These are phyloP conservation scores for Aurantiochytrium sp. DNA, from an alignment of 108 stramenopile genomes.

Conservation along the genomic window DNA sequence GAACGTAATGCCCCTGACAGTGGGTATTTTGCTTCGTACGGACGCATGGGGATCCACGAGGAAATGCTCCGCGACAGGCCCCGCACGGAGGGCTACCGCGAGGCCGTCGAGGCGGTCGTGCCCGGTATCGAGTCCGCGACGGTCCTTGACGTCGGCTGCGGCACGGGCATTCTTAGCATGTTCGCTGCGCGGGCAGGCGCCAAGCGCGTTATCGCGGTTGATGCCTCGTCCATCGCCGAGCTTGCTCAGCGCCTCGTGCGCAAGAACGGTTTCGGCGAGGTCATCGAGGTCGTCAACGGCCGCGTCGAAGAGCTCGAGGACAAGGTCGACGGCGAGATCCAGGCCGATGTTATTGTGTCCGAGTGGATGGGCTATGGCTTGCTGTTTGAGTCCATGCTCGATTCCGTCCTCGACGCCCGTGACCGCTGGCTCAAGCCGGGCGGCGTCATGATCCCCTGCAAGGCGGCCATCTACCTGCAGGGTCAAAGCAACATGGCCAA, in stretches of 20 bases:
- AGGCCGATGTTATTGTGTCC: constrained; percentile 92
- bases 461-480: constrained; percentile 33
- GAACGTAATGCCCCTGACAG: background rate
- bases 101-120: background rate
- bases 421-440: constrained; percentile 41
- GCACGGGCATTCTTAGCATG: constrained; percentile 90
- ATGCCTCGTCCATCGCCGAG: constrained; percentile 51
- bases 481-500: constrained; percentile 4
- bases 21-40: constrained; percentile 89
- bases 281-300: background rate
- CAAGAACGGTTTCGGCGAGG: constrained; percentile 45
- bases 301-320: constrained; percentile 75
- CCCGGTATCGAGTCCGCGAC: constrained; percentile 27
- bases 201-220: constrained; percentile 55
- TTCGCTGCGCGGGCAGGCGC: constrained; percentile 59
- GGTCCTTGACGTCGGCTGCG: constrained; percentile 95
- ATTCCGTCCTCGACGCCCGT: constrained; percentile 43
- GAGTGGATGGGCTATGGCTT: constrained; percentile 92
- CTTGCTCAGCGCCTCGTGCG: constrained; percentile 54
- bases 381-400: constrained; percentile 59
- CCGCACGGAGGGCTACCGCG: constrained; percentile 75
- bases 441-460: constrained; percentile 37
- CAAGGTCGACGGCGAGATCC: constrained; percentile 47
- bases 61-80: constrained; percentile 96
- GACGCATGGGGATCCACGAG: constrained; percentile 91